Percentiles rank a stretch among this genome's conserved stretches.
phyloP scores from a whole-genome alignment of 495 filamentous ascomycete genomes.

The Penicillium antarcticum region DNA sequence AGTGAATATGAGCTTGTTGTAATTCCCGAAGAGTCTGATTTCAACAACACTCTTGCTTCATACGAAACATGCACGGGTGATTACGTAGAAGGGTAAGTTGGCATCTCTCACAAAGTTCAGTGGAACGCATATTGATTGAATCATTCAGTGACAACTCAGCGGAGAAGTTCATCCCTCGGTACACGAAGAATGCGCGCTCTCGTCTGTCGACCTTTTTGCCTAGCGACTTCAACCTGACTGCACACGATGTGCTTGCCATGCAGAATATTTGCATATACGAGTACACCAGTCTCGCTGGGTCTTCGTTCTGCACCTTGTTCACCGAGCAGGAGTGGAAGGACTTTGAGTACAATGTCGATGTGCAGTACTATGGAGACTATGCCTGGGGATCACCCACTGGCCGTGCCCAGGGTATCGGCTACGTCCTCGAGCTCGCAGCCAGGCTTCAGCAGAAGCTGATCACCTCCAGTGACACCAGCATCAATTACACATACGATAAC shows the following conservation, averaged over 20 bases:
- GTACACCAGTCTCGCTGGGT: slow-evolving; percentile 22
- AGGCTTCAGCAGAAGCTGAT: slow-evolving; percentile 52
- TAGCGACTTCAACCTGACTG: slow-evolving; percentile 45
- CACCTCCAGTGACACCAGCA: slow-evolving; percentile 49
- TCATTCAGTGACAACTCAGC: slow-evolving; percentile 18
- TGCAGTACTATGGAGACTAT: slow-evolving; percentile 56
- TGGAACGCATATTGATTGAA: neutral
- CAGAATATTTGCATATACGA: slow-evolving; percentile 42
- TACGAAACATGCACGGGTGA: slow-evolving; percentile 36
- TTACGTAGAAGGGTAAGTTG: slow-evolving; percentile 18
- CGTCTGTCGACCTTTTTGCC: slow-evolving; percentile 28
- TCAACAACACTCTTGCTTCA: slow-evolving; percentile 50
- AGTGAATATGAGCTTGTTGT: slow-evolving; percentile 43
- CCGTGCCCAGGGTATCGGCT: slow-evolving; percentile 61
- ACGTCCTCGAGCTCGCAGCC: slow-evolving; percentile 59
- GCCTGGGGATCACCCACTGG: slow-evolving; percentile 59
- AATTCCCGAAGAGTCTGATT: slow-evolving; percentile 43
- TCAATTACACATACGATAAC: slow-evolving; percentile 55
- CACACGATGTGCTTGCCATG: slow-evolving; percentile 51
- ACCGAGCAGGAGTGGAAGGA: slow-evolving; percentile 55
- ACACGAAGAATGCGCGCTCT: slow-evolving; percentile 19
- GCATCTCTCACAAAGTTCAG: neutral
- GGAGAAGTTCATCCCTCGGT: slow-evolving; percentile 20
- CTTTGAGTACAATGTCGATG: slow-evolving; percentile 55
- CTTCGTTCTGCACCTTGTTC: slow-evolving; percentile 51